Evolutionary conservation across 495 filamentous ascomycete species (phyloP), one percentile per base, ranked within the genome.

Genomic region (Trichoderma gamsii): DNA sequence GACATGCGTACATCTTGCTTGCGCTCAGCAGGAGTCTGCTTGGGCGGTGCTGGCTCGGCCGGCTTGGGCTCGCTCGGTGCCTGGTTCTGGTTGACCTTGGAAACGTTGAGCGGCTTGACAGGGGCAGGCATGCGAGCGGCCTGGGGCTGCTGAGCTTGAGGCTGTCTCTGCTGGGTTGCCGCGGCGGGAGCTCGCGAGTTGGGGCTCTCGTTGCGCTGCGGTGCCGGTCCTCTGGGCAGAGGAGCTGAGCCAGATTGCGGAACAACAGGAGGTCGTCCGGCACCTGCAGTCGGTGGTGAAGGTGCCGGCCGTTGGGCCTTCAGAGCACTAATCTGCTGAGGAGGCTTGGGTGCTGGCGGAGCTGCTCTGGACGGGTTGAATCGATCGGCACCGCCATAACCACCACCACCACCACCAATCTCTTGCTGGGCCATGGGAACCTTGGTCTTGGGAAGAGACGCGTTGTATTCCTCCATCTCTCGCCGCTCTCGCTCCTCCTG

Each of bases 1-100:
- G 94, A 97, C 90, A 99, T 97, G 71, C 95, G 92, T 59, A 93
- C 95, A 77, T 86, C 86, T 80, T 95, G 93, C 78, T 95, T 87
- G 52, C 90, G 88, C 64, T 91, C 84, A 3, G 76, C 68, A 21
- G 88, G 76, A 8, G 86, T 75, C 51, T 86, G 82, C 81, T 95
- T 94, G 71, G 88, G 86, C 0, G 90, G 89, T 9, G 91, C 90
- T 52, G 87, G 86, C 77, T 96, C 92, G 29, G 92, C 90, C 72
- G 92, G 89, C 76, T 92, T 90, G 68, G 92, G 83, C 27, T 66
- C 65, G 65, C 84, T 78, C 64, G 76, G 75, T 41, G 80, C 73
- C 18, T 82, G 83, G 15, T 81, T 82, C 0, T 81, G 76, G 67
- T 91, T 88, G 79, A 96, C 97, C 69, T 86, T 81, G n/a, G 89